Evolutionary conservation across 768 basidiomycete species (phyloP), one percentile per base, ranked within the genome.

Genomic region (Mycena albidolilacea): DNA sequence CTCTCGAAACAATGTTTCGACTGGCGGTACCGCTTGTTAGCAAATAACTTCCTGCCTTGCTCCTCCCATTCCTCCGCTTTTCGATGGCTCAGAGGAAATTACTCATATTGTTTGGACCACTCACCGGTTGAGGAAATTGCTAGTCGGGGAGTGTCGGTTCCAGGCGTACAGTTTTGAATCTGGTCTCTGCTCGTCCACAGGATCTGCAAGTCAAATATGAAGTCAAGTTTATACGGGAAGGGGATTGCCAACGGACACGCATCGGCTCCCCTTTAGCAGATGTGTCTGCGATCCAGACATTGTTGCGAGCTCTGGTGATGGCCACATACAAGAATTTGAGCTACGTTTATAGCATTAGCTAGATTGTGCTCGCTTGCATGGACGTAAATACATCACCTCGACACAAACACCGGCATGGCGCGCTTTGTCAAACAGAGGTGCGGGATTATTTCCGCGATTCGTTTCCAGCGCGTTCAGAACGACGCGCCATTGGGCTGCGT

Each of bases 281-380:
- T 43, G 83, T 85, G 78, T 94, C 93, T 1, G 88, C 87, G 21
- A 94, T 89, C 91, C 93, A 92, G 7, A 94, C 77, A 63, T 92
- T 91, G 68, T 90, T 91, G 50, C 90, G 85, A 0, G 92, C 92
- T 52, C 93, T 80, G 0, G 93, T 94, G 17, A 93, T 87, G 0
- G 91, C 93, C 3, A 94, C 92, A 68, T 94, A 94, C 0, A 94
- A 80, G 55, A 84, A 86, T 75, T 94, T 93, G 23, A 94, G 82
- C 92, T 93, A 37, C 1, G 50, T 19, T 62, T 54, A 48, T 7
- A 35, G 30, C 44, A n/a, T 63, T 48, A 63, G 61, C 44, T 35
- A 15, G n/a, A 41, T 30, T 14, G 21, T 7, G 50, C 9, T 37
- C 19, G 21, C 30, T 37, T n/a, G 17, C 19, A 38, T 39, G 19